Evolutionary conservation across 2,329 filamentous ascomycete species (phyloP).

Genomic region (Scedosporium apiospermum): DNA sequence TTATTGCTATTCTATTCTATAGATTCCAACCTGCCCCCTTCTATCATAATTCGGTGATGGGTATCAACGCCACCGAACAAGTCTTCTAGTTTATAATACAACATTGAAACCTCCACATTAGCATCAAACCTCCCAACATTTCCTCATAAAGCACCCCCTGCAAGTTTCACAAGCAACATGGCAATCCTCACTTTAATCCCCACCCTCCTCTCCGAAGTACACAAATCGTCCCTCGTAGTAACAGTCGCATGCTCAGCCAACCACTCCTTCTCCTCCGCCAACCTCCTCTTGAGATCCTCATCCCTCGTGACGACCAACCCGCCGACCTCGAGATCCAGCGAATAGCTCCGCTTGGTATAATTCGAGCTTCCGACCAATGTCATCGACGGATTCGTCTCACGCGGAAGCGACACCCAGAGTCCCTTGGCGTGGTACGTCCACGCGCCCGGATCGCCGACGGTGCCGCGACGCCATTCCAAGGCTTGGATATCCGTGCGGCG

Average conservation of each 20-base stretch:
- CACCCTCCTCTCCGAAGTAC: constrained; percentile 72
- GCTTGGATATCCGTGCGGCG: constrained; percentile 53
- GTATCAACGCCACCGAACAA: too few species aligned
- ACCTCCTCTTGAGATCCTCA: constrained; percentile 55
- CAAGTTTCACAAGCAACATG: constrained; percentile 84
- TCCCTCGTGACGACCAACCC: constrained; percentile 78
- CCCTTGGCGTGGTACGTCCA: constrained; percentile 99
- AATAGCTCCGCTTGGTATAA: constrained; percentile 90
- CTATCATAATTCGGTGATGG: too few species aligned
- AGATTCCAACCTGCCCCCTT: constrained; percentile 7
- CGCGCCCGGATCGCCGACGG: constrained; percentile 67
- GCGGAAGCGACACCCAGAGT: constrained; percentile 73
- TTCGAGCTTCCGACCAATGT: constrained; percentile 88
- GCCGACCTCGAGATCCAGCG: constrained; percentile 83
- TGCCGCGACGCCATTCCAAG: constrained; percentile 81
- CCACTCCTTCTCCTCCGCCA: constrained; percentile 75
- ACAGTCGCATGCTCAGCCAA: constrained; percentile 63
- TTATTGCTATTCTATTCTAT: background rate
- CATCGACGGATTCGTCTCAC: constrained; percentile 58
- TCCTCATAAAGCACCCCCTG: constrained; percentile 73
- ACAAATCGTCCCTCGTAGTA: constrained; percentile 69
- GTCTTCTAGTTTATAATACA: too few species aligned
- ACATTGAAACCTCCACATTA: too few species aligned
- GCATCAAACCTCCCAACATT: too few species aligned
- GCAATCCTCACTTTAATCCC: constrained; percentile 75